phyloP scores from a whole-genome alignment of 495 filamentous ascomycete species.

The Achaetomiella virescens region DNA sequence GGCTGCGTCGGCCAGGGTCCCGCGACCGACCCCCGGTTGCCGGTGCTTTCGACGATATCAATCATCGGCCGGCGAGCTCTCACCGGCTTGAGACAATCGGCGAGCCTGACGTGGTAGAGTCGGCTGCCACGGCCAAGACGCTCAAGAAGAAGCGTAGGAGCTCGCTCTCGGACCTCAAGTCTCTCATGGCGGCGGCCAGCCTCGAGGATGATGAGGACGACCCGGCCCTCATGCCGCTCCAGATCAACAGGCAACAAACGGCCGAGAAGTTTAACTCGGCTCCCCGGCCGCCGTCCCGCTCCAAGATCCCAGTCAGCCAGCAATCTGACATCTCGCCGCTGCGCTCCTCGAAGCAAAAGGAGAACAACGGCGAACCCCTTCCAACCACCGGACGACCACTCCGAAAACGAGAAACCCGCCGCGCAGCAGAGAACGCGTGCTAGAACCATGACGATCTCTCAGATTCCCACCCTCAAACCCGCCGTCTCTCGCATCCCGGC shows the following conservation, averaged over 20 bases:
- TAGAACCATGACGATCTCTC: conserved; percentile 41
- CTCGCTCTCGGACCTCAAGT: conserved; percentile 82
- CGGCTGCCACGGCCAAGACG: conserved; percentile 31
- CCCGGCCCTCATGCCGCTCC: conserved; percentile 34
- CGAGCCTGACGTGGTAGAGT: conserved; percentile 38
- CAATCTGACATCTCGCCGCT: conserved; percentile 21
- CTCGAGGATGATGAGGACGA: conserved; percentile 30
- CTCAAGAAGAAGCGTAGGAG: conserved; percentile 78
- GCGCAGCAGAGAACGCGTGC: conserved; percentile 24
- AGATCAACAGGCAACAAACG: conserved; percentile 50
- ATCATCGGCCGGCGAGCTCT: conserved; percentile 42
- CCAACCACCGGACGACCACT: conserved; percentile 13
- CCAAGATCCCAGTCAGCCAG: conserved; percentile 42
- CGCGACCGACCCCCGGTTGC: conserved; percentile 58
- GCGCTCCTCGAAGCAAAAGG: conserved; percentile 38
- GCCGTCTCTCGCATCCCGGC: conserved; percentile 24
- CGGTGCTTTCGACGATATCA: conserved; percentile 53
- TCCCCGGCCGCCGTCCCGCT: conserved; percentile 33
- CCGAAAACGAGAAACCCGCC: conserved; percentile 5
- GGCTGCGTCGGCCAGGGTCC: conserved; percentile 55
- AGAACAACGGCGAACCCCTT: conserved; percentile 33
- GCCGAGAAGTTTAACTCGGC: conserved; percentile 53
- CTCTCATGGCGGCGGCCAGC: conserved; percentile 45
- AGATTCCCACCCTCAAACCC: conserved; percentile 40
- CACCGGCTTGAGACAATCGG: conserved; percentile 45